Evolutionary conservation across 2,329 filamentous ascomycete species (phyloP), one percentile per base, ranked within the genome.

Genomic region (Raffaelea albimanens): DNA sequence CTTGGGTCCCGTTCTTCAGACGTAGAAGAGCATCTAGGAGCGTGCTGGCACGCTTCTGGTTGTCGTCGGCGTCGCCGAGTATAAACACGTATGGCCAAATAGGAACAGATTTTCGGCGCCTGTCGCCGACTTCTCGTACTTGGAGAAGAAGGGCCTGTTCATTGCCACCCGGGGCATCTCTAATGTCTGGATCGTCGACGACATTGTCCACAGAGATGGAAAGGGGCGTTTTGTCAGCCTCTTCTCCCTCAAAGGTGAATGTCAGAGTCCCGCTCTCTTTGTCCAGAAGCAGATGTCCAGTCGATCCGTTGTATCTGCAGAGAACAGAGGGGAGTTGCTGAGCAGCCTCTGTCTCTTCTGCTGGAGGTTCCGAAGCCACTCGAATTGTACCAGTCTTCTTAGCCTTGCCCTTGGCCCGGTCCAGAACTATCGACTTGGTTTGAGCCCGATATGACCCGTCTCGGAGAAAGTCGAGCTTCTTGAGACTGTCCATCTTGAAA

Each of bases 91-190:
- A 57, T 1, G 53, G 54, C 52, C 46, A 54, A 3, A 19, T 43
- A 1, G 47, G 50, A 40, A 10, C 36, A 45, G 43, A 31, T 31
- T 29, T 29, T 3, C 20, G 11, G 21, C 22, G 43, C 19, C 49
- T 29, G 7, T 13, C 50, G n/a, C 42, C 40, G 18, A 29, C 43
- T 43, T 22, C 44, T 23, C 18, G 36, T 20, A 52, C 54, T 9
- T 50, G 46, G 18, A 61, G 38, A 16, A 59, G 51, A 20, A 63
- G 18, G 5, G 55, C 56, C 18, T 55, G 56, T 34, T 55, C 55
- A 13, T 55, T 51, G 9, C 51, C 50, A 2, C 48, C 53, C 2
- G 59, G 57, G 9, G 52, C 50, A 19, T 55, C 49, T 18, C 52
- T 51, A 18, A 61, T 54, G 16, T 33, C 42, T 3, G 56, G 55